Percentiles rank a stretch among this genome's conserved stretches.
These are phyloP conservation scores for Neospermospora avenae DNA, from an alignment of 2,329 filamentous ascomycete genomes.

Conservation along the genomic window DNA sequence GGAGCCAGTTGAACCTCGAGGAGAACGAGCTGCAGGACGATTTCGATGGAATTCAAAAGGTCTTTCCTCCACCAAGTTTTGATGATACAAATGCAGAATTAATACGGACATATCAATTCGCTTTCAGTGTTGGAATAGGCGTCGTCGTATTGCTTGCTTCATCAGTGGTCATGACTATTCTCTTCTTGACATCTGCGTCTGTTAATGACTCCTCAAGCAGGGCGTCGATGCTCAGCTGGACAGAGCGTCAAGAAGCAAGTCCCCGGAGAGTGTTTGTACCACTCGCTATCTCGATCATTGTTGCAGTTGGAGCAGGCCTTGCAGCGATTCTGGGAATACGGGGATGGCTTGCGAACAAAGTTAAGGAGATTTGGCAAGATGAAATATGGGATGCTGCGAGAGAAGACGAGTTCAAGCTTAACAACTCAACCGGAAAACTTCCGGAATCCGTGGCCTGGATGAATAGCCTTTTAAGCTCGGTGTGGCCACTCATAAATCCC, in stretches of 20 bases:
- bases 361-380: conserved; percentile 62
- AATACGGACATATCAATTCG: conserved; percentile 42
- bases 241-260: not conserved
- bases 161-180: conserved; percentile 14
- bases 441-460: conserved; percentile 62
- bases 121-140: conserved; percentile 29
- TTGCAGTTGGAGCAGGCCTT: conserved; percentile 16
- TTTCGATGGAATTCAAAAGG: conserved; percentile 44
- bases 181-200: conserved; percentile 13
- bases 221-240: not conserved
- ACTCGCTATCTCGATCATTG: conserved; percentile 2
- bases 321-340: conserved; percentile 46
- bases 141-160: conserved; percentile 22
- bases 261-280: conserved; percentile 8
- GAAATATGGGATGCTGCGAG: conserved; percentile 66
- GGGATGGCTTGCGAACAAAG: conserved; percentile 59
- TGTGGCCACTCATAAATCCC: conserved; percentile 74
- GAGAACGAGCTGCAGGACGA: conserved; percentile 39
- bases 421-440: conserved; percentile 24
- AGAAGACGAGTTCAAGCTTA: conserved; percentile 44
- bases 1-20: conserved; percentile 42
- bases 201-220: not conserved
- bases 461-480: conserved; percentile 62
- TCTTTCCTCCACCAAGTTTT: conserved; percentile 54
- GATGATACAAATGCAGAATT: conserved; percentile 44